These are phyloP conservation scores for Podospora tetraspora DNA, from an alignment of 495 filamentous ascomycete species.

Conservation along the genomic window DNA sequence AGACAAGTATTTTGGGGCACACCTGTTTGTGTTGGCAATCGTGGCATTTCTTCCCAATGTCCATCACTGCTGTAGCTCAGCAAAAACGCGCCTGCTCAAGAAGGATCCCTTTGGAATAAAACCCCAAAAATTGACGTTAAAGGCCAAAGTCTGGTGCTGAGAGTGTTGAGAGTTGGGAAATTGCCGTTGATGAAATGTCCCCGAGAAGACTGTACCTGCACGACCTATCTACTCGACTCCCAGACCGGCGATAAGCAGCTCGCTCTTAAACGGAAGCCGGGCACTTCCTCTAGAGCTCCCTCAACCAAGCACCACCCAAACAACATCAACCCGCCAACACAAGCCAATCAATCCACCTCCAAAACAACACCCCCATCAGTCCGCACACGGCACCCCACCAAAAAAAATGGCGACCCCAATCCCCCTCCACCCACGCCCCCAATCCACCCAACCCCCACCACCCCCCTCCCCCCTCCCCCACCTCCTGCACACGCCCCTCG, in stretches of 20 bases:
- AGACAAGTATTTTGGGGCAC: neutral
- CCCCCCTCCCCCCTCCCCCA: conserved; percentile 60
- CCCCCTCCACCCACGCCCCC: conserved; percentile 17
- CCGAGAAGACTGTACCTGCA: too few species aligned
- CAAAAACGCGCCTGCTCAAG: neutral
- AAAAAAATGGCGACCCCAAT: conserved; percentile 17
- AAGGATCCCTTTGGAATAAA: neutral
- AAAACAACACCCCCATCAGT: neutral
- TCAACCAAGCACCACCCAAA: neutral
- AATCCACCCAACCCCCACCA: neutral
- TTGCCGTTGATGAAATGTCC: neutral
- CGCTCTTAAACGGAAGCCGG: neutral
- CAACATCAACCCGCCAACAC: neutral
- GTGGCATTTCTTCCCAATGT: neutral
- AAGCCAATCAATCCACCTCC: neutral
- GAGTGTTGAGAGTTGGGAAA: neutral
- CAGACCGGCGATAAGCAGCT: neutral
- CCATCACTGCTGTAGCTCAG: neutral
- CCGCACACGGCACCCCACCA: neutral
- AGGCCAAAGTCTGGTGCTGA: neutral
- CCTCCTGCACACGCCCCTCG: conserved; percentile 77
- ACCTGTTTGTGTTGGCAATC: neutral
- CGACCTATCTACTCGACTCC: neutral
- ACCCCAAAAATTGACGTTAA: neutral
- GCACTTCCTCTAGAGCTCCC: neutral